Conservation (phyloP, 2,329 filamentous ascomycete genomes). For the Colletotrichum scovillei region DNA sequence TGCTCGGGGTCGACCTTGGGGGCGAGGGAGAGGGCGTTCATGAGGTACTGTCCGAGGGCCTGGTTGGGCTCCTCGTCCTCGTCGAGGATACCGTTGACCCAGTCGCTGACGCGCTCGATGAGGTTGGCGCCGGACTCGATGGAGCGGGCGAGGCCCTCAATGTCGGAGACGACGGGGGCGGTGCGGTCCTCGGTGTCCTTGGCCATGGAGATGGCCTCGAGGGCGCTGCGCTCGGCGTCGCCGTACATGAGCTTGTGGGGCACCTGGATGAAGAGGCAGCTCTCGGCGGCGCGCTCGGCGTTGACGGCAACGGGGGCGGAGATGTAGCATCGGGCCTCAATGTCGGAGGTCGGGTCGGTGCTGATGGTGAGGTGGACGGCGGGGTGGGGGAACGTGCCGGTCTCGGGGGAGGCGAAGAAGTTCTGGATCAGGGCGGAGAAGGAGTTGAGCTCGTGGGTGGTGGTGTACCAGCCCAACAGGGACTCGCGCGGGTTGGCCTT, state of each 20-base stretch:
- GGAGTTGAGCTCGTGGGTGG: conserved; percentile 94
- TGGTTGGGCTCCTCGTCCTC: conserved; percentile 92
- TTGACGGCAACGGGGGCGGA: conserved; percentile 95
- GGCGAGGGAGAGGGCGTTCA: conserved; percentile 91
- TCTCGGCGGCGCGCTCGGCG: conserved; percentile 93
- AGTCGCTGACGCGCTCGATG: conserved; percentile 90
- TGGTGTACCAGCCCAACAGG: conserved; percentile 98
- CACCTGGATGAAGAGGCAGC: conserved; percentile 96
- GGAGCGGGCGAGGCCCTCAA: conserved; percentile 87
- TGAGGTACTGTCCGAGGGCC: conserved; percentile 91
- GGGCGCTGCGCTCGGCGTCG: conserved; percentile 73
- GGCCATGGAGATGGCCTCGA: conserved; percentile 87
- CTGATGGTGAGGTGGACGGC: conserved; percentile 96
- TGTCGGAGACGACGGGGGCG: conserved; percentile 82
- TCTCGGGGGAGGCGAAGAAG: conserved; percentile 97
- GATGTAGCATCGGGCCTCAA: conserved; percentile 94
- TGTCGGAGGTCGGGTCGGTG: conserved; percentile 87
- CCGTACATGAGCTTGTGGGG: conserved; percentile 93
- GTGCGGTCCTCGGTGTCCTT: conserved; percentile 82
- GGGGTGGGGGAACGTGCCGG: conserved; percentile 97
- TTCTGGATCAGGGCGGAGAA: conserved; percentile 99
- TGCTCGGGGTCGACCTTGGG: conserved; percentile 93
- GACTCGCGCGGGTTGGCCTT: conserved; percentile 94
- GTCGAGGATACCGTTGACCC: conserved; percentile 93
- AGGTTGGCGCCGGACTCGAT: conserved; percentile 90